Evolutionary conservation across 2,329 filamentous ascomycete genomes (phyloP), one percentile per base, ranked within the genome.

Genomic region (Pseudocercospora crystallina): DNA sequence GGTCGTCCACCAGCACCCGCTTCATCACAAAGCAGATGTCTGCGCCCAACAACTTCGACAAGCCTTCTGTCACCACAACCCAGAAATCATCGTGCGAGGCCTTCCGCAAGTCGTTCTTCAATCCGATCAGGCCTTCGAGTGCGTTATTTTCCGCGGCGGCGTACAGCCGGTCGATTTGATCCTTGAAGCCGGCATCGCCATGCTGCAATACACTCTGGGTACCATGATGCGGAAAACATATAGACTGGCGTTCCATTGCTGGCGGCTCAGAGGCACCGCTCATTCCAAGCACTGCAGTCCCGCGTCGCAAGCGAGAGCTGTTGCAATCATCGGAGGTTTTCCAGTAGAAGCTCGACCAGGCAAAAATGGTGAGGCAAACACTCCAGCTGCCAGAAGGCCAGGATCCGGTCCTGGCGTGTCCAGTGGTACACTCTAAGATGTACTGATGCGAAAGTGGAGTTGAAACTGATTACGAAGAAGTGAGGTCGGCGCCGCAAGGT

Each of bases 11-110:
- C 47, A 83, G 69, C 37, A 84, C 80, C 38, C 82, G 71, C 65
- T 86, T 86, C 39, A 83, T 81, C 35, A 87, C 81, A 61, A 88
- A 88, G 17, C 78, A 80, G 70, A 84, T 86, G 65, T 89, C 85
- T 8, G 84, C 79, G 52, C 80, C 79, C 51, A 80, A 75, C 32
- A 88, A 80, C 40, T 75, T 73, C 39, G 84, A 80, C 61, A 88
- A 74, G 37, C 81, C 82, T 62, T 85, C 79, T 70, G 86, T 81
- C 49, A 87, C 71, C 15, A 78, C 71, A 38, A 71, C 72, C 84
- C 84, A 89, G 69, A 88, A 87, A 43, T 78, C 74, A 52, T 83
- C 78, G 2, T 75, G 77, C 43, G 79, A 75, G 43, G 80, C 72
- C 14, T 70, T 70, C 43, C 76, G 74, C 13, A 88, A 69, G 13